A percentile compares a stretch with the other conserved stretches of the same genome.
Evolutionary conservation across 257 asterid species (phyloP).

Genomic region (Craterostigma plantagineum): DNA sequence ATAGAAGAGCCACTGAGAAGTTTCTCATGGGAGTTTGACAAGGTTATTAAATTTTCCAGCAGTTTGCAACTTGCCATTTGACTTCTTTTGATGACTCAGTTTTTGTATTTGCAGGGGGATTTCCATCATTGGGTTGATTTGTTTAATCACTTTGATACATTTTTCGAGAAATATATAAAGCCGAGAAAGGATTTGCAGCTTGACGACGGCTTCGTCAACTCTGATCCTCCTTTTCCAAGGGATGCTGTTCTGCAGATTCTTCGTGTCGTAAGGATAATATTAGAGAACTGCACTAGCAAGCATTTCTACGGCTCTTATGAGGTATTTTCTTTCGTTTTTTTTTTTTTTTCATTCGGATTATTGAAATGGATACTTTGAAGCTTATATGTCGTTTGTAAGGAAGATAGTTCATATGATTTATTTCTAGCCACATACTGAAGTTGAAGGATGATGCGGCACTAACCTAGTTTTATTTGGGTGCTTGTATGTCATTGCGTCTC

Average conservation of each 20-base stretch:
- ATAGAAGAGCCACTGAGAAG: conserved; percentile 58
- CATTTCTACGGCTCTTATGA: conserved; percentile 93
- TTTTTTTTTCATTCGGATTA: neutral
- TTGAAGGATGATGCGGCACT: no score
- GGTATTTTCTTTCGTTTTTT: conserved; percentile 29
- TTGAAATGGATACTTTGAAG: no score
- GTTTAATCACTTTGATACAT: conserved; percentile 80
- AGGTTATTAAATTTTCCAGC: conserved; percentile 28
- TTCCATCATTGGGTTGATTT: conserved; percentile 98
- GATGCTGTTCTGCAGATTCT: conserved; percentile 83
- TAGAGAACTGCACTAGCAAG: conserved; percentile 94
- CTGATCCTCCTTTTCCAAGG: conserved; percentile 69
- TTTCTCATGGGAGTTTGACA: conserved; percentile 91
- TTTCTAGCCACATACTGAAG: no score
- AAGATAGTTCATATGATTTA: no score
- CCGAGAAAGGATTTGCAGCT: conserved; percentile 95
- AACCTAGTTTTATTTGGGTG: no score
- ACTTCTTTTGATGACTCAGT: no score
- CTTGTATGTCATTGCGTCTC: no score
- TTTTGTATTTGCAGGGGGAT: conserved; percentile 64
- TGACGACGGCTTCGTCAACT: conserved; percentile 46
- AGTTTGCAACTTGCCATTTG: conserved; percentile 7
- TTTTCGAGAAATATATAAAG: conserved; percentile 71
- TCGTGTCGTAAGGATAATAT: conserved; percentile 66
- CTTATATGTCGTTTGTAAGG: no score